phyloP scores from a whole-genome alignment of 192 early-diverging fungal genomes.

The Rhizoclosmatium sp. region DNA sequence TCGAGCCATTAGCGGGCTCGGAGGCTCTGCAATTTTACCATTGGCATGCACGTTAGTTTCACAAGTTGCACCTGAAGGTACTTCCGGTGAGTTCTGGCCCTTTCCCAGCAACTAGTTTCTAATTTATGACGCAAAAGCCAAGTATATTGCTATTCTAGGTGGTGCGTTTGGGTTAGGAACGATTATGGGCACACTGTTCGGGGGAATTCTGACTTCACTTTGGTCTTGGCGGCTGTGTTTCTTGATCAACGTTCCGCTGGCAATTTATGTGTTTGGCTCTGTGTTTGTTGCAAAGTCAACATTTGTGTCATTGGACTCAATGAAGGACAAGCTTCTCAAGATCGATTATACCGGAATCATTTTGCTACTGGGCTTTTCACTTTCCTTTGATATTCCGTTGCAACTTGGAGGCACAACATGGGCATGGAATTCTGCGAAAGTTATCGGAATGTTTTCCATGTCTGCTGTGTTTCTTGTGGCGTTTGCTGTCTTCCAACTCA shows the following conservation, averaged over 20 bases:
- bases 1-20: constrained; percentile 50
- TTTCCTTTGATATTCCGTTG: constrained; percentile 66
- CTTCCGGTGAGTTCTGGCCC: neutral
- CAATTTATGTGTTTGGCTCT: constrained; percentile 57
- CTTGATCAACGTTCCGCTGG: constrained; percentile 80
- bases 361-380: constrained; percentile 56
- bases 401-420: constrained; percentile 73
- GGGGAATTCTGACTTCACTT: constrained; percentile 75
- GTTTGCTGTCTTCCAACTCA: constrained; percentile 71
- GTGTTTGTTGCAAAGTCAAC: constrained; percentile 62
- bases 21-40: constrained; percentile 9
- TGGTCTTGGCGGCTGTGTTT: constrained; percentile 58
- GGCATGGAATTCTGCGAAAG: constrained; percentile 63
- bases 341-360: constrained; percentile 71
- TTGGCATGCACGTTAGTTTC: constrained; percentile 6
- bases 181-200: constrained; percentile 81
- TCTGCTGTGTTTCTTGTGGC: constrained; percentile 55
- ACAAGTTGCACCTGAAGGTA: neutral
- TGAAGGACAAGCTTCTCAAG: constrained; percentile 58
- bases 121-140: constrained; percentile 51
- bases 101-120: neutral
- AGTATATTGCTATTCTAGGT: constrained; percentile 81
- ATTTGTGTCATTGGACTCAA: constrained; percentile 53
- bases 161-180: constrained; percentile 76
- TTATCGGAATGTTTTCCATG: constrained; percentile 64